A percentile compares a stretch with the other conserved stretches of the same genome.
Conservation (phyloP, 176 grass and related monocot species). For the Bromus sterilis region DNA sequence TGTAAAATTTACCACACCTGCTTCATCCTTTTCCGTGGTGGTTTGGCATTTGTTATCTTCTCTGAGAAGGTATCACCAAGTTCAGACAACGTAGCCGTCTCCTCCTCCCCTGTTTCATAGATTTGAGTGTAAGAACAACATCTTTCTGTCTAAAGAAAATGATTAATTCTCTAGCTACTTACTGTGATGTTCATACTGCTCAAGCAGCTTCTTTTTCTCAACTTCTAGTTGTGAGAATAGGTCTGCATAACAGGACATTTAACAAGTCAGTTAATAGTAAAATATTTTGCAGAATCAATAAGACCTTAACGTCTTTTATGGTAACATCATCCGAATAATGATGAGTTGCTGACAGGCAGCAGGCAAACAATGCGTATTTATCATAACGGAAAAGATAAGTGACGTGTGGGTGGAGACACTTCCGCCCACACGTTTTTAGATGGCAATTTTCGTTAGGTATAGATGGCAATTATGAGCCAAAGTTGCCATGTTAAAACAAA, state of each 20-base stretch:
- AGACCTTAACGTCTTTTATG: neutral
- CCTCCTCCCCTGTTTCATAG: slow-evolving; percentile 42
- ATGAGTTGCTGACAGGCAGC: neutral
- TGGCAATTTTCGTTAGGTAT: too few species aligned
- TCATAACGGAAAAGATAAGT: too few species aligned
- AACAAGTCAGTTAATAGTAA: neutral
- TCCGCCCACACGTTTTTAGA: too few species aligned
- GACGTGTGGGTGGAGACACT: too few species aligned
- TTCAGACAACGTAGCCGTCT: slow-evolving; percentile 40
- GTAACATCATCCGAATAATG: neutral
- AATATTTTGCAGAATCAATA: neutral
- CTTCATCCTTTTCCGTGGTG: slow-evolving; percentile 56
- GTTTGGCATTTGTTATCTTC: slow-evolving; percentile 48
- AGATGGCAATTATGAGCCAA: too few species aligned
- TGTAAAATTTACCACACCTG: slow-evolving; percentile 35
- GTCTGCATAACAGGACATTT: slow-evolving; percentile 34
- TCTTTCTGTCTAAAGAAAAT: neutral
- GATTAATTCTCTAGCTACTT: slow-evolving; percentile 21
- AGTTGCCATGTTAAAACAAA: too few species aligned
- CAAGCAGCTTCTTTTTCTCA: slow-evolving; percentile 63
- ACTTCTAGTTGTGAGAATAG: slow-evolving; percentile 69
- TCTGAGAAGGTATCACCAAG: slow-evolving; percentile 48
- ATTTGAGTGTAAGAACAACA: slow-evolving; percentile 11
- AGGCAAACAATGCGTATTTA: neutral
- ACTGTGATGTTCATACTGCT: slow-evolving; percentile 64